These are phyloP conservation scores for Pichia gijzeniarum DNA, from an alignment of 805 yeast genomes.

Conservation along the genomic window DNA sequence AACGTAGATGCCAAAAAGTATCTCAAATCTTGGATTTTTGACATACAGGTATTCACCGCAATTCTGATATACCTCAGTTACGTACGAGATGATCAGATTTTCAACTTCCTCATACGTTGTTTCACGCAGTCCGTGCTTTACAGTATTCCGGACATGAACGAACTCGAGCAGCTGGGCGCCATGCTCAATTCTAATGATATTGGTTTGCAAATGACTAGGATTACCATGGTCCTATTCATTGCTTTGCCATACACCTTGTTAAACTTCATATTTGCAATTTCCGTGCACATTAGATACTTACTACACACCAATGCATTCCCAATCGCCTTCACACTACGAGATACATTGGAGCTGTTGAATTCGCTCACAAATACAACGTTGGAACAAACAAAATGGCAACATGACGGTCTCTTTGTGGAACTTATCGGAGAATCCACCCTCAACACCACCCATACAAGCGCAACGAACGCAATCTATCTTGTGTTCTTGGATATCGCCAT, in stretches of 20 bases:
- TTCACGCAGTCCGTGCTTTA: background rate
- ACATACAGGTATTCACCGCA: background rate
- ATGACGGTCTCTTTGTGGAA: slow-evolving; percentile 20
- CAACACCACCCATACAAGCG: background rate
- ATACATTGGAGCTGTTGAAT: background rate
- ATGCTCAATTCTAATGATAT: background rate
- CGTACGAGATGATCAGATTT: background rate
- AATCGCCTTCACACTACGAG: too few relatives aligned
- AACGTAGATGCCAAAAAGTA: background rate
- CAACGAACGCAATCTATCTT: slow-evolving; percentile 10
- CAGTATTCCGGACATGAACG: slow-evolving; percentile 5
- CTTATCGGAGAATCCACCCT: slow-evolving; percentile 24
- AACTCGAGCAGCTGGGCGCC: background rate
- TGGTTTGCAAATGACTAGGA: background rate
- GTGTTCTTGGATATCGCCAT: slow-evolving; percentile 19
- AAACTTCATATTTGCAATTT: background rate
- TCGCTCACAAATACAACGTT: background rate
- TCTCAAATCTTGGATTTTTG: background rate
- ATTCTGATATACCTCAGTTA: slow-evolving; percentile 5
- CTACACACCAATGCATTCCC: too few relatives aligned
- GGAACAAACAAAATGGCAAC: slow-evolving; percentile 5
- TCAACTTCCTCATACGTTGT: slow-evolving; percentile 1
- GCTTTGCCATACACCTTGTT: slow-evolving; percentile 1
- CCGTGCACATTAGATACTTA: background rate
- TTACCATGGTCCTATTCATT: background rate